Evolutionary conservation across 306 rosid species (phyloP), one percentile per base, ranked within the genome.

Genomic region (Trichosanthes cucumerina): DNA sequence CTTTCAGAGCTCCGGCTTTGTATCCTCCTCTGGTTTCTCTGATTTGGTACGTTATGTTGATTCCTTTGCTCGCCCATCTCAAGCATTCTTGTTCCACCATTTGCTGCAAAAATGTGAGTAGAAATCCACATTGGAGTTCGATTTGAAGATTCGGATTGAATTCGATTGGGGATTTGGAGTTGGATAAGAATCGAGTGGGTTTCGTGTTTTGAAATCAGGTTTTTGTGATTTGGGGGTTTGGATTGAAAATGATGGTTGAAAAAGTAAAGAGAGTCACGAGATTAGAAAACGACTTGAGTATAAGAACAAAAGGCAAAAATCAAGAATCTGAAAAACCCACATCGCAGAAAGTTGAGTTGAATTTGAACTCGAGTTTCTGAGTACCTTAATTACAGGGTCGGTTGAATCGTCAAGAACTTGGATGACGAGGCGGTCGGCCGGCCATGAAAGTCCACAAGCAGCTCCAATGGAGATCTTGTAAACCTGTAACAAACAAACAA

Each of bases 381-480:
- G 47, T 85, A 95, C 99, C 97, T 96, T 96, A 60, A 96, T 70
- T 16, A 83, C 79, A 18, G 96, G 93, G 87, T 96, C 99, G 44
- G 99, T 96, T 46, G 98, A 92, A 84, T 96, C 99, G 49, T 96
- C 99, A 0, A 96, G 93, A 39, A 96, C 98, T 88, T 96, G 99
- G 81, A 96, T 96, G 84, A 96, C 99, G 18, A 96, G 93, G 41
- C 99, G 97, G 62, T 96, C 98, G 2, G 98, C 53, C 39, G 99
- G 98, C 99, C 99, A 96, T 59, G 98, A 96, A 71, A 96, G 98
- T 0, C 89, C 91, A 47, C 99, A 96, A 76, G 99, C 98, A 33
- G 99, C 99, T 63, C 99, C 99, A 83, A 96, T 96, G 26, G 99
- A 96, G 82, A 96, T 89, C 87, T 93, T 96, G 78, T 96, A 96